phyloP scores from a whole-genome alignment of 2,329 filamentous ascomycete species.

The Cercospora nicotianae region DNA sequence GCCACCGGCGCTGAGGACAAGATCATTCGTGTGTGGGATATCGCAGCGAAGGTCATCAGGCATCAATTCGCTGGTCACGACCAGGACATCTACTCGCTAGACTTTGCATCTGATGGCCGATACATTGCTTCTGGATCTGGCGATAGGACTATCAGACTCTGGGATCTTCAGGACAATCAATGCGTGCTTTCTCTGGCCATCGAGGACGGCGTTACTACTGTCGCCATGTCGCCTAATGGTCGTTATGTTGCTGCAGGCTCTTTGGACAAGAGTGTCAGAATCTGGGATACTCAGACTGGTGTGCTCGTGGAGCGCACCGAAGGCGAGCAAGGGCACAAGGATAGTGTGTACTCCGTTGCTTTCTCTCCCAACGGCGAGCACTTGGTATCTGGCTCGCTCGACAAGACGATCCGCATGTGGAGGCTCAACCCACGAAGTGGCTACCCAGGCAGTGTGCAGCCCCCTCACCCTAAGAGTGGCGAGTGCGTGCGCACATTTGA shows the following conservation, averaged over 20 bases:
- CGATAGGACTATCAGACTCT: conserved; percentile 89
- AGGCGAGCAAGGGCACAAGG: conserved; percentile 90
- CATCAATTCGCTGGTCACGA: conserved; percentile 96
- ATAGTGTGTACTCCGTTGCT: conserved; percentile 93
- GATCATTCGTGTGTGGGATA: conserved; percentile 97
- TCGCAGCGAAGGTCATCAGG: conserved; percentile 76
- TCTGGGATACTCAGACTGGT: conserved; percentile 89
- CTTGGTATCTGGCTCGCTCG: conserved; percentile 89
- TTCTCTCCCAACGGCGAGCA: conserved; percentile 93
- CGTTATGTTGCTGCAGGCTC: conserved; percentile 93
- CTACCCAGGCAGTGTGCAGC: conserved; percentile 22
- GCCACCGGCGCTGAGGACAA: conserved; percentile 98
- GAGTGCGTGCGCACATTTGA: conserved; percentile 97
- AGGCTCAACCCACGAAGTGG: conserved; percentile 67
- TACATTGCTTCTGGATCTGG: conserved; percentile 95
- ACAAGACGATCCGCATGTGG: conserved; percentile 99
- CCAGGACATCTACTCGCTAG: conserved; percentile 95
- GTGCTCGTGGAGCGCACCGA: conserved; percentile 89
- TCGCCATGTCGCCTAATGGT: conserved; percentile 93
- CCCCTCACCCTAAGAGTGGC: conserved; percentile 65
- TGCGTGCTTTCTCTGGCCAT: conserved; percentile 86
- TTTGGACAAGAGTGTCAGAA: conserved; percentile 94
- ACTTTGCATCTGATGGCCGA: conserved; percentile 89
- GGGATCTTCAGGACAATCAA: conserved; percentile 85
- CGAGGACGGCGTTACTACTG: conserved; percentile 95